Percentiles rank a stretch among this genome's conserved stretches.
Evolutionary conservation across 768 basidiomycete species (phyloP).

Genomic region (Mycena chlorophos): DNA sequence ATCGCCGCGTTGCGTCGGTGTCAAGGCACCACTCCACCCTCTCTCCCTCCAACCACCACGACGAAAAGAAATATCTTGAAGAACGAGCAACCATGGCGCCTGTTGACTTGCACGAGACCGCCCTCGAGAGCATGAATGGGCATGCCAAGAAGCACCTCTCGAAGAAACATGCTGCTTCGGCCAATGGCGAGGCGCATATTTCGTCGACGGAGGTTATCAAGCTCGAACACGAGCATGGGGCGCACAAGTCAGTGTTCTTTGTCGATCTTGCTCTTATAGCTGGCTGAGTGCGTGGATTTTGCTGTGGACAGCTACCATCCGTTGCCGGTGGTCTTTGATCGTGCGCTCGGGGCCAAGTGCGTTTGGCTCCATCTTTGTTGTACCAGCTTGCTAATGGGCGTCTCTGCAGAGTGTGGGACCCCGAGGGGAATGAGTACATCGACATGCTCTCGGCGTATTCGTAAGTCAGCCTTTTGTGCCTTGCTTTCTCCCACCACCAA

Average conservation of each 20-base stretch:
- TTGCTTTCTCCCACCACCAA: conserved; percentile 8
- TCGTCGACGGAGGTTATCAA: conserved; percentile 72
- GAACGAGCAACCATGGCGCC: background rate
- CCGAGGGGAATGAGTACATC: conserved; percentile 93
- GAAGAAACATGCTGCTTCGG: background rate
- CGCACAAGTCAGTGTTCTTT: conserved; percentile 76
- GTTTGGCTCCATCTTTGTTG: conserved; percentile 29
- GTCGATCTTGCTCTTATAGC: conserved; percentile 20
- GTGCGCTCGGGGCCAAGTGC: conserved; percentile 86
- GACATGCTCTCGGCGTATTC: conserved; percentile 99
- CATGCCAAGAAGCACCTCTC: conserved; percentile 32
- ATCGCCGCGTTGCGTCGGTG: background rate
- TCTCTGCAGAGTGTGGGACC: conserved; percentile 77
- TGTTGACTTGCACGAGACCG: background rate
- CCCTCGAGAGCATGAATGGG: conserved; percentile 27
- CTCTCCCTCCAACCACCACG: background rate
- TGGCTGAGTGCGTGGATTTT: conserved; percentile 46
- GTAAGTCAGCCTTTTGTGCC: conserved; percentile 45
- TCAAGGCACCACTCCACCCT: background rate
- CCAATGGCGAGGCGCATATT: conserved; percentile 29
- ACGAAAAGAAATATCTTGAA: background rate
- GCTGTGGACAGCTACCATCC: conserved; percentile 81
- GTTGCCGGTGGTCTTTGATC: conserved; percentile 90
- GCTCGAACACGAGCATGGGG: conserved; percentile 79
- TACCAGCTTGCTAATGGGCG: conserved; percentile 20